phyloP scores from a whole-genome alignment of 129 eudicot species.

The Logfia minima region DNA sequence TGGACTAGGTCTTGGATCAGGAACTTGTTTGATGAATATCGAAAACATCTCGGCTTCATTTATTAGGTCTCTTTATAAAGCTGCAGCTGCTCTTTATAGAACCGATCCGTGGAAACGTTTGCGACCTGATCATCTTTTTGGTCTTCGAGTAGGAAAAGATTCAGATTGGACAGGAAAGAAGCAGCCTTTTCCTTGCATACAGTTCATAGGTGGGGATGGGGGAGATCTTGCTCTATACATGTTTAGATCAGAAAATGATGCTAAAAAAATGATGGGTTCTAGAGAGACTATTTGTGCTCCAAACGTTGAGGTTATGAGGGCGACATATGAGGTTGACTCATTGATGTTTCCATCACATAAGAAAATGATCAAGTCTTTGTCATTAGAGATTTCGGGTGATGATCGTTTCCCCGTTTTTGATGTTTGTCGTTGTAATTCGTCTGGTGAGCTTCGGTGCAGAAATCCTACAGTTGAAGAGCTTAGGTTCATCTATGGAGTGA shows the following conservation, averaged over 20 bases:
- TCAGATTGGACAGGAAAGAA: slow-evolving; percentile 57
- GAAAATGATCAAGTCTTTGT: slow-evolving; percentile 53
- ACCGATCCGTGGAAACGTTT: slow-evolving; percentile 73
- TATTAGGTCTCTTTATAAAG: slow-evolving; percentile 50
- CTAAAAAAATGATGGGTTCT: slow-evolving; percentile 40
- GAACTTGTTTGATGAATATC: slow-evolving; percentile 51
- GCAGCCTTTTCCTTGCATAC: slow-evolving; percentile 61
- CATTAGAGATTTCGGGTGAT: slow-evolving; percentile 49
- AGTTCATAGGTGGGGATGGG: slow-evolving; percentile 63
- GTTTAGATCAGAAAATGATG: slow-evolving; percentile 58
- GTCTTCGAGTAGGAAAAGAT: slow-evolving; percentile 56
- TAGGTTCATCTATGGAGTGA: slow-evolving; percentile 45
- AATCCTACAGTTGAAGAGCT: slow-evolving; percentile 64
- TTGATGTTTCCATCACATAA: slow-evolving; percentile 52
- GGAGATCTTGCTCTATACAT: slow-evolving; percentile 65
- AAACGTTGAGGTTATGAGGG: slow-evolving; percentile 56
- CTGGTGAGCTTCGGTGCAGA: slow-evolving; percentile 53
- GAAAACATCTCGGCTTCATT: slow-evolving; percentile 45
- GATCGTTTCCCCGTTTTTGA: slow-evolving; percentile 55
- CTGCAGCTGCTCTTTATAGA: slow-evolving; percentile 65
- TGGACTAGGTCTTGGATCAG: slow-evolving; percentile 71
- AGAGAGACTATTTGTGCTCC: slow-evolving; percentile 58
- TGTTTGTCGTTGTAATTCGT: slow-evolving; percentile 47
- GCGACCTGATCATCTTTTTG: slow-evolving; percentile 56
- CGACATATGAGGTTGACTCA: slow-evolving; percentile 48